Base-by-base conservation (phyloP, 1,284 basidiomycete genomes). In the Cerioporus squamosus region DNA sequence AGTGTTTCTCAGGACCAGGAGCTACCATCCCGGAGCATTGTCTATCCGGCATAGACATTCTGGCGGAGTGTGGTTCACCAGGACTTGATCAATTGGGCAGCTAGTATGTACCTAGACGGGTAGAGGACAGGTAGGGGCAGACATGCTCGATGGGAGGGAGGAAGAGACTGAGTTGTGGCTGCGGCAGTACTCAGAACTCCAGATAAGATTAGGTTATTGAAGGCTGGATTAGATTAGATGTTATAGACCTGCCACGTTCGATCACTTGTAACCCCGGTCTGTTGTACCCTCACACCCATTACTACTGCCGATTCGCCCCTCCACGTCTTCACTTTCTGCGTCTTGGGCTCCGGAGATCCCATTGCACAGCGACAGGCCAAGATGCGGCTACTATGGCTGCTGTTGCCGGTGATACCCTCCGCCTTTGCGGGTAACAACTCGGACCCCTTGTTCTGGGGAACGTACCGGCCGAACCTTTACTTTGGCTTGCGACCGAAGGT, bases 401-500 rank as follows among this genome's bases (percentile, higher is more conserved):
- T 74, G 39, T 60, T 75, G 2, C 63, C 70, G 20, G 52, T 75
- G 8, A 61, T 63, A 8, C 68, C 69, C 10, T 45, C 64, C 1
- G 70, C 66, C 20, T 50, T 70, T 18, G 66, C 71, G 12, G 51
- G 61, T 20, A 80, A 82, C 66, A 74, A 69, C 29, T 84, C 89
- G 48, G 81, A 87, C 59, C 86, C 88, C 8, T 74, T 94, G n/a
- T 73, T 94, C 65, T 97, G 95, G 95, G 94, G 94, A 3, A 81
- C 91, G 0, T 97, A 96, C 72, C 81, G 95, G 40, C 94, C 95
- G 1, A 93, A 94, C 69, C 81, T 97, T 29, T 98, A 97, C 78
- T 97, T 98, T 75, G 95, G 95, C 29, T 77, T 98, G 52, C 81
- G 93, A 45, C 92, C 95, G 20, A 84, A 88, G 44, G 76, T 93